A percentile compares a stretch with the other conserved stretches of the same genome.
These are phyloP conservation scores for Citrus medica DNA, from an alignment of 345 rosid genomes.

Conservation along the genomic window DNA sequence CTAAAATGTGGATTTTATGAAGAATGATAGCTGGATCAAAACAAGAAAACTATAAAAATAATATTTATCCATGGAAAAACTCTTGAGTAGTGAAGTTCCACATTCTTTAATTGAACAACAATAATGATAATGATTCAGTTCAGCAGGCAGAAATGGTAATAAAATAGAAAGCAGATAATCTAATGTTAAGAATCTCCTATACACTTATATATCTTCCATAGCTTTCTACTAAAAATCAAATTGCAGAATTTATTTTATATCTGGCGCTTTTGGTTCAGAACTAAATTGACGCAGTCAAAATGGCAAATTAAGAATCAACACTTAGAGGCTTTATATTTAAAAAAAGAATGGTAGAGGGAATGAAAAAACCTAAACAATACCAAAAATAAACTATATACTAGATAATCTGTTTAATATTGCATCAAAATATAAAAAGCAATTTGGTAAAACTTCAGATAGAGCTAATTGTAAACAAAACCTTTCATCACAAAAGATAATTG, in stretches of 20 bases:
- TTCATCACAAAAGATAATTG: constrained; percentile 87
- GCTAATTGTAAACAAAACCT: constrained; percentile 43
- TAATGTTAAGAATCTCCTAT: background rate
- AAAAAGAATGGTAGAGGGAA: constrained; percentile 3
- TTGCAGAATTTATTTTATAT: background rate
- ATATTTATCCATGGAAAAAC: background rate
- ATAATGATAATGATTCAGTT: background rate
- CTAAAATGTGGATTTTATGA: background rate
- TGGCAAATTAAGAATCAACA: background rate
- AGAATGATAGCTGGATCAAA: background rate
- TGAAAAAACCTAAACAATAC: background rate
- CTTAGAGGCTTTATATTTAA: background rate
- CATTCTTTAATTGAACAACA: background rate
- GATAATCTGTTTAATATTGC: background rate
- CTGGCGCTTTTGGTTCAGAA: background rate
- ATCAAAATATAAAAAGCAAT: background rate
- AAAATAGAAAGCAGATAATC: background rate
- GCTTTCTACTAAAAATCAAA: background rate
- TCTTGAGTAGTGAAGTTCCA: background rate
- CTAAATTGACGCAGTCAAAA: background rate
- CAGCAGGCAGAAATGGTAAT: background rate
- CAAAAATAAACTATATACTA: background rate
- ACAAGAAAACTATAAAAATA: background rate
- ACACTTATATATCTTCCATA: background rate
- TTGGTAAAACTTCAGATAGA: background rate